Base-by-base conservation (phyloP, 805 yeast genomes). In the Spathaspora hagerdaliae region DNA sequence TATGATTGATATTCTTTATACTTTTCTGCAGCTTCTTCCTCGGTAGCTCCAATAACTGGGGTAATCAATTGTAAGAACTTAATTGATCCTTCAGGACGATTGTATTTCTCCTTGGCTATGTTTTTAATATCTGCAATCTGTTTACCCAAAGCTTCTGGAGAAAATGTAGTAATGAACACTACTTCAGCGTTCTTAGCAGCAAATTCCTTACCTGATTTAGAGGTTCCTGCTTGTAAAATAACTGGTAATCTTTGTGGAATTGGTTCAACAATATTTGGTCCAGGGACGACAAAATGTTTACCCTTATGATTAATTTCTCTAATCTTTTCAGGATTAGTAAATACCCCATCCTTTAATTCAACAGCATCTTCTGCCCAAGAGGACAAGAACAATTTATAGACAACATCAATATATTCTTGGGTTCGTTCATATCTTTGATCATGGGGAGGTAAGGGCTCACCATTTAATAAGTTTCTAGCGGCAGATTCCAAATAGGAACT, bases 361-460 rank as follows among this genome's bases (percentile, higher is more conserved):
- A 65, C 61, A 2, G 71, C 69, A 40, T 71, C 77, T 46, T 71
- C 77, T 48, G 71, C 61, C 77, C 76, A 71, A 1, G 76, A 70
- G 10, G 71, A 60, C 31, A 71, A 55, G 42, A 73, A 59, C 37
- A 74, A 54, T 46, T 70, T 68, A 48, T 65, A 64, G 9, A 69
- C 61, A 11, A 69, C 70, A 40, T 72, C 61, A 13, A 73, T 47
- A 50, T 62, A 73, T 48, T 69, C 77, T 19, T 63, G 67, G 1
- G 78, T 71, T 36, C 59, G 56, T 8, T 52, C 64, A 48, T 74
- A 74, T 47, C 79, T 64, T 44, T 63, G 62, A 19, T 65, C 72
- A 52, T 73, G 76, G 2, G 61, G 62, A 9, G 74, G 71, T 26
- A 67, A 56, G 6, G 52, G 39, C 38, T 61, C 63, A 7, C 67